Evolutionary conservation across 2,329 filamentous ascomycete genomes (phyloP).

Genomic region (Colletotrichum lupini): DNA sequence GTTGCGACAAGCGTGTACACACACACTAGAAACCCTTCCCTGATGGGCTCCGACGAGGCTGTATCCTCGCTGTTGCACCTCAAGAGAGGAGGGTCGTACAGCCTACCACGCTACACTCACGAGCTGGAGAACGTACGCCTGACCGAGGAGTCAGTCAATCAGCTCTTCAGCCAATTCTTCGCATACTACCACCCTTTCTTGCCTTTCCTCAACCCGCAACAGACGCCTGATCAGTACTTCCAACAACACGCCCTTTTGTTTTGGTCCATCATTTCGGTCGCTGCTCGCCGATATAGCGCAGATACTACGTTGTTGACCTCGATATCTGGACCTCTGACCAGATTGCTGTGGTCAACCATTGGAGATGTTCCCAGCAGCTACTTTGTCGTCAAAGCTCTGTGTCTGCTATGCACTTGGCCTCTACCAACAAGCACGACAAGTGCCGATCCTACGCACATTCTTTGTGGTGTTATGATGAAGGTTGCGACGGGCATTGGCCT

Average conservation of each 20-base stretch:
- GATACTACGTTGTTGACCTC: slow-evolving; percentile 74
- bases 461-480: slow-evolving; percentile 88
- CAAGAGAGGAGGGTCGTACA: slow-evolving; percentile 73
- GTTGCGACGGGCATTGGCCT: slow-evolving; percentile 85
- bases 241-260: slow-evolving; percentile 84
- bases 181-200: slow-evolving; percentile 80
- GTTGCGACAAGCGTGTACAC: slow-evolving; percentile 66
- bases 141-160: slow-evolving; percentile 70
- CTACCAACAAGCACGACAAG: slow-evolving; percentile 84
- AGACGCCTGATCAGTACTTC: slow-evolving; percentile 79
- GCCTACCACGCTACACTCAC: slow-evolving; percentile 67
- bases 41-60: slow-evolving; percentile 76
- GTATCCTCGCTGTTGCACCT: slow-evolving; percentile 74
- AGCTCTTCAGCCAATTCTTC: slow-evolving; percentile 81
- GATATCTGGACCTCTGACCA: slow-evolving; percentile 75
- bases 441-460: slow-evolving; percentile 83
- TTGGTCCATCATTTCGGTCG: slow-evolving; percentile 84
- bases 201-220: slow-evolving; percentile 76
- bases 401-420: slow-evolving; percentile 84
- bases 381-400: slow-evolving; percentile 84
- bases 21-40: slow-evolving; percentile 70
- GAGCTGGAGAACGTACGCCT: slow-evolving; percentile 73
- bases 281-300: slow-evolving; percentile 74
- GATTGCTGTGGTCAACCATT: slow-evolving; percentile 81
- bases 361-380: slow-evolving; percentile 82